phyloP scores from a whole-genome alignment of 176 grass and related monocot species.

The Tillandsia leiboldiana region DNA sequence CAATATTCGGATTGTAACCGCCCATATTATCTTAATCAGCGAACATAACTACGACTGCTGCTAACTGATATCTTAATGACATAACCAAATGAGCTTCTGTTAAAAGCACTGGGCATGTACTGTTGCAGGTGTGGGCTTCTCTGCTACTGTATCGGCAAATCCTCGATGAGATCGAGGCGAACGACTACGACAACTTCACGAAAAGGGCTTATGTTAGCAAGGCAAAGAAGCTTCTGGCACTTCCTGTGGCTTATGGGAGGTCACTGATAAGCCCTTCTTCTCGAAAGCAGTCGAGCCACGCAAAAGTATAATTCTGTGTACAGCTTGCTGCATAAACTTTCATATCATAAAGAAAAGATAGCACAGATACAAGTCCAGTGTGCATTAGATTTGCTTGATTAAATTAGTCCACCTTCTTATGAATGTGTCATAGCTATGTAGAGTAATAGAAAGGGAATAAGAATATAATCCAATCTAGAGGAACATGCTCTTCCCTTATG shows the following conservation, averaged over 20 bases:
- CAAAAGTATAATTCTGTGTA: conserved; percentile 1
- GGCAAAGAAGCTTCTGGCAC: conserved; percentile 68
- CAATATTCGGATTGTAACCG: no score
- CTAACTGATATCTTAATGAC: no score
- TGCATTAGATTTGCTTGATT: background rate
- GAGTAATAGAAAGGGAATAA: conserved; percentile 11
- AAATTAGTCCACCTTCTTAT: conserved; percentile 6
- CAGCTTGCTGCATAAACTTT: background rate
- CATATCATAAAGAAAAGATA: background rate
- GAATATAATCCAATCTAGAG: no score
- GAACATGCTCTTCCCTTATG: no score
- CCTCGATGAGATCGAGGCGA: conserved; percentile 89
- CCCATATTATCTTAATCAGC: background rate
- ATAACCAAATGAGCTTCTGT: no score
- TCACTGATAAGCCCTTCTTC: conserved; percentile 51
- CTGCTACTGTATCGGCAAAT: conserved; percentile 78
- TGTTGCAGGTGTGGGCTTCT: conserved; percentile 81
- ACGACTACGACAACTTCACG: conserved; percentile 83
- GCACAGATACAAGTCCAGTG: conserved; percentile 6
- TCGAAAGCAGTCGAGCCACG: background rate
- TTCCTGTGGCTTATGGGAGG: conserved; percentile 68
- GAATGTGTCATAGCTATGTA: conserved; percentile 13
- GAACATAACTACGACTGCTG: background rate
- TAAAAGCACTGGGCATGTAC: background rate
- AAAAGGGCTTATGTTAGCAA: conserved; percentile 82